These are phyloP conservation scores for Harrya chromipes DNA, from an alignment of 768 basidiomycete species.

Conservation along the genomic window DNA sequence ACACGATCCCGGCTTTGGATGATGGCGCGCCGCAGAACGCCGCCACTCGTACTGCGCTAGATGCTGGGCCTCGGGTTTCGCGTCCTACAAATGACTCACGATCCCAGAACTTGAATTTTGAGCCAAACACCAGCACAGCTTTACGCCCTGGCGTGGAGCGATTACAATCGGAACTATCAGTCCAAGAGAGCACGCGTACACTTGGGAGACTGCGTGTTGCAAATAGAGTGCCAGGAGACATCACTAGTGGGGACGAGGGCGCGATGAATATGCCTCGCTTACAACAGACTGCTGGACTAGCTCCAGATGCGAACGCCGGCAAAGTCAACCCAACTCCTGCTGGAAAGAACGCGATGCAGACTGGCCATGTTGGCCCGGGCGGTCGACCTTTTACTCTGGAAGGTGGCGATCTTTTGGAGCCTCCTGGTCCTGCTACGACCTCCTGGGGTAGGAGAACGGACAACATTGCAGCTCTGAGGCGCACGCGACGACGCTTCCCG, in stretches of 20 bases:
- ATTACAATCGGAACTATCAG: slow-evolving; percentile 16
- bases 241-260: slow-evolving; percentile 35
- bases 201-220: slow-evolving; percentile 47
- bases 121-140: not conserved
- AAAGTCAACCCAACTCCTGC: not conserved
- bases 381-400: not conserved
- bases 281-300: not conserved
- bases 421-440: slow-evolving; percentile 22
- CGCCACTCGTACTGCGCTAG: not conserved
- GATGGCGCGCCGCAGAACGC: slow-evolving; percentile 5
- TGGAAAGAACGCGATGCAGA: not conserved
- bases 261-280: slow-evolving; percentile 11
- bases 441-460: slow-evolving; percentile 29
- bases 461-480: slow-evolving; percentile 23
- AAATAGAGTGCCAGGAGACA: slow-evolving; percentile 48
- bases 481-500: slow-evolving; percentile 8
- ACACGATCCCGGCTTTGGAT: slow-evolving; percentile 6
- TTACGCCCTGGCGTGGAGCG: slow-evolving; percentile 16
- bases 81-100: not conserved
- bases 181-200: slow-evolving; percentile 33
- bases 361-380: not conserved
- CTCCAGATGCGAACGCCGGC: not conserved
- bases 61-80: not conserved
- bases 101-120: slow-evolving; percentile 8
- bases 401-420: slow-evolving; percentile 8